Evolutionary conservation across 495 filamentous ascomycete genomes (phyloP).

Genomic region (Friedmanniomyces simplex): DNA sequence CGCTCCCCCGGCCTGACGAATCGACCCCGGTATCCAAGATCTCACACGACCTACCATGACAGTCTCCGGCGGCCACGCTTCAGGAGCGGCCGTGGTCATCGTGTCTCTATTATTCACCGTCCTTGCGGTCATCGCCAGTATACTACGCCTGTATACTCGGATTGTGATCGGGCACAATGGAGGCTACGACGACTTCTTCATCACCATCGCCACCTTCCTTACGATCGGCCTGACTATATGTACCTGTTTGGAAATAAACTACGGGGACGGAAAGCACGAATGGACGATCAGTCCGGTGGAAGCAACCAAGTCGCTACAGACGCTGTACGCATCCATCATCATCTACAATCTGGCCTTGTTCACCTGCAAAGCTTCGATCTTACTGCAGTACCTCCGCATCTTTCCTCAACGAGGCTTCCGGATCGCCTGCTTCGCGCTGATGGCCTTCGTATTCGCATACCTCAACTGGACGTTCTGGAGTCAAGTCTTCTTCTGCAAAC

Average conservation of each 20-base stretch:
- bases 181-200: constrained; percentile 21
- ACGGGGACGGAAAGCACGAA: not conserved
- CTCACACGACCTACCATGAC: not conserved
- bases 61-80: constrained; percentile 5
- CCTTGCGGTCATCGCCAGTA: constrained; percentile 13
- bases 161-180: constrained; percentile 12
- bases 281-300: constrained; percentile 2
- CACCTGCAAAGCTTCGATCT: constrained; percentile 21
- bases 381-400: constrained; percentile 26
- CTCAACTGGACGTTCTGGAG: constrained; percentile 17
- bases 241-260: not conserved
- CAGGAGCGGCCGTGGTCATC: constrained; percentile 1
- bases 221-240: not conserved
- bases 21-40: too few species aligned
- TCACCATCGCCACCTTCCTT: constrained; percentile 17
- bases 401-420: constrained; percentile 22
- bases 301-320: not conserved
- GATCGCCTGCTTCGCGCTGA: constrained; percentile 17
- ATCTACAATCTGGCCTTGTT: constrained; percentile 23
- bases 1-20: too few species aligned
- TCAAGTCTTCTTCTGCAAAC: constrained; percentile 24
- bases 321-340: constrained; percentile 9
- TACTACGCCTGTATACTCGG: constrained; percentile 22
- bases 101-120: constrained; percentile 4
- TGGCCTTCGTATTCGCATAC: constrained; percentile 18